phyloP scores from a whole-genome alignment of 805 yeast genomes.

The Yarrowia sp. region DNA sequence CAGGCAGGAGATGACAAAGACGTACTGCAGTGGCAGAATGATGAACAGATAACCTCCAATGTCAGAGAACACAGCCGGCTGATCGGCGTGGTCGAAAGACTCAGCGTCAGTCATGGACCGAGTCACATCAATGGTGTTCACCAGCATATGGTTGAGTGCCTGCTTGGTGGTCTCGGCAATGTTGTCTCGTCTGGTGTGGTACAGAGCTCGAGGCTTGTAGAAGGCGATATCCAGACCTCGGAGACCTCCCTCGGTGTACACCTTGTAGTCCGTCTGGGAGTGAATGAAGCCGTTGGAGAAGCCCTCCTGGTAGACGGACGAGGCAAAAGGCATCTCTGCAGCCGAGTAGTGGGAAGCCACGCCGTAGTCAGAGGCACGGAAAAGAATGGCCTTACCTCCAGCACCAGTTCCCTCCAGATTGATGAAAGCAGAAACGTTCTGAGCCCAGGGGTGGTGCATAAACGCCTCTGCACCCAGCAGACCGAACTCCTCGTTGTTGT shows the following conservation, averaged over 20 bases:
- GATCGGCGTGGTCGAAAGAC: slow-evolving; percentile 45
- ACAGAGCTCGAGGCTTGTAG: slow-evolving; percentile 80
- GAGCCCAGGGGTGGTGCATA: slow-evolving; percentile 73
- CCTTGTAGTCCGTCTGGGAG: slow-evolving; percentile 86
- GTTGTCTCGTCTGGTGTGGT: slow-evolving; percentile 80
- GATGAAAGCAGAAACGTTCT: slow-evolving; percentile 62
- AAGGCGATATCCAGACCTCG: slow-evolving; percentile 92
- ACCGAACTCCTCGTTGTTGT: slow-evolving; percentile 90
- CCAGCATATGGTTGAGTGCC: slow-evolving; percentile 85
- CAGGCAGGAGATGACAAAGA: slow-evolving; percentile 61
- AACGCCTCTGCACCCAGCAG: slow-evolving; percentile 81
- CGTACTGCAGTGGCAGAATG: slow-evolving; percentile 57
- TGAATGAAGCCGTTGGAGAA: slow-evolving; percentile 72
- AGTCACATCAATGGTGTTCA: slow-evolving; percentile 69
- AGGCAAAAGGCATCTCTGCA: slow-evolving; percentile 70
- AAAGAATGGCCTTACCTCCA: slow-evolving; percentile 82
- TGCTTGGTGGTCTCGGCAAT: slow-evolving; percentile 67
- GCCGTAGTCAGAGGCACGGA: slow-evolving; percentile 82
- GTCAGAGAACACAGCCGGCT: slow-evolving; percentile 68
- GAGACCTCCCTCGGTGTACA: slow-evolving; percentile 68
- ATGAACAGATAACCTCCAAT: slow-evolving; percentile 65
- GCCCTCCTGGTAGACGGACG: slow-evolving; percentile 83
- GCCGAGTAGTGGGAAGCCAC: slow-evolving; percentile 64
- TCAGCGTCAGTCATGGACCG: slow-evolving; percentile 54
- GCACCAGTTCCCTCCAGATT: slow-evolving; percentile 94